These are phyloP conservation scores for Lithospermum erythrorhizon DNA, from an alignment of 257 asterid genomes.

Conservation along the genomic window DNA sequence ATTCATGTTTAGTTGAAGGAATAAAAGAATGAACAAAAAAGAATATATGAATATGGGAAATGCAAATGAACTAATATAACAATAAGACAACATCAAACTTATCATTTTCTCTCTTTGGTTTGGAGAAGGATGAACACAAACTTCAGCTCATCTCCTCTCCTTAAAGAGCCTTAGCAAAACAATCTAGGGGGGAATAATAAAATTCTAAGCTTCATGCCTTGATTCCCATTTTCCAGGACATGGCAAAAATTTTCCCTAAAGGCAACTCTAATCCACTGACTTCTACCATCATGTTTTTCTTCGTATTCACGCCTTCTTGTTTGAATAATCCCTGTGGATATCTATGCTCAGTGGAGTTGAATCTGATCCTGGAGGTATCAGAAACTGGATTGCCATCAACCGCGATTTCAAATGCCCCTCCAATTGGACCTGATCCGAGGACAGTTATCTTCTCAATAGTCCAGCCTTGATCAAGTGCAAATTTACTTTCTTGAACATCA, in stretches of 20 bases:
- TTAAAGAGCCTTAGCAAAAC: background rate
- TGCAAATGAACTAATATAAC: too few species aligned
- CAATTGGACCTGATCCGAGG: conserved; percentile 47
- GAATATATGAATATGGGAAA: too few species aligned
- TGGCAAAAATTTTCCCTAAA: conserved; percentile 59
- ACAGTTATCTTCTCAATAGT: conserved; percentile 55
- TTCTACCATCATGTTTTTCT: conserved; percentile 66
- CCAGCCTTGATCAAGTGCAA: conserved; percentile 68
- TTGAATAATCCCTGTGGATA: conserved; percentile 15
- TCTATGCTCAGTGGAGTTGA: conserved; percentile 28
- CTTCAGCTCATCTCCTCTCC: too few species aligned
- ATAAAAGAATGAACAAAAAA: too few species aligned
- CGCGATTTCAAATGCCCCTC: conserved; percentile 27
- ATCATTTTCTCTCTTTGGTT: too few species aligned
- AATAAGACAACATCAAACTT: too few species aligned
- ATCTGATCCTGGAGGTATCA: conserved; percentile 30
- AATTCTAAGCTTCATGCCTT: conserved; percentile 12
- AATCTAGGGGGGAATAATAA: background rate
- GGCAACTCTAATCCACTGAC: conserved; percentile 57
- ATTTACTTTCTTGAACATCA: conserved; percentile 51
- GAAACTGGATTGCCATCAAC: conserved; percentile 33
- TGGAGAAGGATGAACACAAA: too few species aligned
- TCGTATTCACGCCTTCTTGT: conserved; percentile 21
- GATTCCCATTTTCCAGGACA: conserved; percentile 80
- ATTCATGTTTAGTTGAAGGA: too few species aligned